Conservation (phyloP, 805 yeast genomes). For the Debaryomyces prosopidis region DNA sequence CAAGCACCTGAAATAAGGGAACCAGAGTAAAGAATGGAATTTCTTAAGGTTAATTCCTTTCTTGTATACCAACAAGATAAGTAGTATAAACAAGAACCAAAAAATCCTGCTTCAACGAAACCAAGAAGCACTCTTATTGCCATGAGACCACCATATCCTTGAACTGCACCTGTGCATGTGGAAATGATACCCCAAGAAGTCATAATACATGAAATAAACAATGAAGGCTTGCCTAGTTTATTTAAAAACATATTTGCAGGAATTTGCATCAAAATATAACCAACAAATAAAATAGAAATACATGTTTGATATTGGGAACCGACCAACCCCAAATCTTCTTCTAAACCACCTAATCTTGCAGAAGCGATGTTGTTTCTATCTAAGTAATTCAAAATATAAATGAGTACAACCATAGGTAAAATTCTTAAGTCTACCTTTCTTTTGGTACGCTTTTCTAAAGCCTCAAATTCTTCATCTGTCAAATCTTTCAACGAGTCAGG, state of each 20-base stretch:
- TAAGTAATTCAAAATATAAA: constrained; percentile 52
- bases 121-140: constrained; percentile 51
- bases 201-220: constrained; percentile 51
- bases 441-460: constrained; percentile 43
- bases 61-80: constrained; percentile 58
- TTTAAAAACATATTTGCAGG: constrained; percentile 50
- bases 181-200: constrained; percentile 51
- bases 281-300: constrained; percentile 52
- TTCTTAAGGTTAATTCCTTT: constrained; percentile 49
- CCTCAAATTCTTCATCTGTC: constrained; percentile 43
- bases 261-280: constrained; percentile 49
- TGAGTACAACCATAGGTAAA: constrained; percentile 49
- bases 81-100: constrained; percentile 48
- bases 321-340: constrained; percentile 40
- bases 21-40: constrained; percentile 52
- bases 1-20: constrained; percentile 54
- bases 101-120: constrained; percentile 47
- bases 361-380: constrained; percentile 57
- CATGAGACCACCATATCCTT: constrained; percentile 43
- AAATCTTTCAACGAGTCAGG: constrained; percentile 34
- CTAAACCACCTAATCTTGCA: constrained; percentile 52
- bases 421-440: constrained; percentile 50
- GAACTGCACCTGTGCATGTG: constrained; percentile 49
- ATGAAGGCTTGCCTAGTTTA: constrained; percentile 49
- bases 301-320: constrained; percentile 50